Evolutionary conservation across 2,329 filamentous ascomycete genomes (phyloP), one percentile per base, ranked within the genome.

Genomic region (Ophiostoma ips): DNA sequence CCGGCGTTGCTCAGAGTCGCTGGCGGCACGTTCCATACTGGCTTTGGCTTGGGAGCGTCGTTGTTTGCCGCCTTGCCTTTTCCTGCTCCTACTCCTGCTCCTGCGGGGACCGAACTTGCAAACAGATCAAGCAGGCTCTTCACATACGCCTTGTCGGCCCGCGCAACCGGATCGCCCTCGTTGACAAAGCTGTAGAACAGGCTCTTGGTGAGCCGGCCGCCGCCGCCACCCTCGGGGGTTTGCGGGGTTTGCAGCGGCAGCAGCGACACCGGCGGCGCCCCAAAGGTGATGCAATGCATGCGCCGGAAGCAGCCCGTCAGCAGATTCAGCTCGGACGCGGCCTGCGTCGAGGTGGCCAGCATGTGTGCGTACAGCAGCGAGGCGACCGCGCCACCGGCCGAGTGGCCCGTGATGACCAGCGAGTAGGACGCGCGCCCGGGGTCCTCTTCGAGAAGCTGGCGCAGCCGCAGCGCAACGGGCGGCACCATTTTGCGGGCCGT

Each of bases 251-350:
- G 60, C 2, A 94, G 66, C 0, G 87, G 84, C 1, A 84, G 69
- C 1, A 88, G 70, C 18, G 80, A 83, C 2, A 94, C 71, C 0
- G 87, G 87, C 1, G 87, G 87, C 0, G 85, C 75, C n/a, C 87
- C 87, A 57, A 94, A 94, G 0, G 83, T 89, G 37, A 94, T 70
- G 64, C 87, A 94, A 64, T 94, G 87, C 3, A 94, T 74, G 38
- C 85, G 73, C 59, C 81, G 83, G 67, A 94, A 92, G 63, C 72
- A 81, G 2, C 72, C 72, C 0, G 83, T 80, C 5, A 94, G 72
- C 31, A 69, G 63, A 53, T 75, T 85, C 40, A 94, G 76, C 59
- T 90, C 83, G 7, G 81, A 87, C 38, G 70, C 63, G 3, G 81
- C 70, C 2, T 64, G 64, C 12, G 62, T 64, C 1, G 71, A 74